Base-by-base conservation (phyloP, 345 rosid species). In the Gossypium arboreum region DNA sequence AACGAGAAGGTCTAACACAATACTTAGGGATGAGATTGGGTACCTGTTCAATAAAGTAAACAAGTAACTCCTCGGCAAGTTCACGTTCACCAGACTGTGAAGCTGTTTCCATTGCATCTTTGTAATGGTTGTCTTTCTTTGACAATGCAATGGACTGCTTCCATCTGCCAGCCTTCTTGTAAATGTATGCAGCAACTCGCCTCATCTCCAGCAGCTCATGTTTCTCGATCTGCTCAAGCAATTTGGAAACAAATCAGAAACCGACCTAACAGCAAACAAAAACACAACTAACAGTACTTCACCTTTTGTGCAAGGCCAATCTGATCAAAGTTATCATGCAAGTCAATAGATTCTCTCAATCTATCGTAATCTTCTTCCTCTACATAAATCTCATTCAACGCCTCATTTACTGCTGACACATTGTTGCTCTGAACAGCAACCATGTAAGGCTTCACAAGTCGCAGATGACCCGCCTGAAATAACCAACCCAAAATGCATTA, bases 171-270 rank as follows among this genome's bases (percentile, higher is more conserved):
- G 98, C 99, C 84, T 95, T 95, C 77, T 95, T 95, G 86, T 95
- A 95, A 50, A 95, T 93, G 75, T 95, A 95, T 59, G 99, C 98
- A 77, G 98, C 98, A 75, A 94, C 98, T n/a, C 98, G 97, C 79
- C 98, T 90, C 98, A 94, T 94, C 82, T 94, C 98, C 73, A 94
- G 88, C 76, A 94, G 98, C 86, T 94, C 98, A 45, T 94, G 98
- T 80, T 94, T 94, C 93, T 94, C 98, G 66, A 92, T 91, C 98
- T 94, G 89, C 67, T 72, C 27, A 34, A 51, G 68, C 47, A 78
- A 73, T 71, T 56, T 71, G 73, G 69, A 74, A 68, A 64, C 66
- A 44, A 15, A 72, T 54, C 48, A 58, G 72, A 80, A 34, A 34
- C 47, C 18, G 62, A 22, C 8, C 13, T 60, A 34, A 45, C 48